Evolutionary conservation across 2,329 filamentous ascomycete genomes (phyloP).

Genomic region (Penicillium sp.): DNA sequence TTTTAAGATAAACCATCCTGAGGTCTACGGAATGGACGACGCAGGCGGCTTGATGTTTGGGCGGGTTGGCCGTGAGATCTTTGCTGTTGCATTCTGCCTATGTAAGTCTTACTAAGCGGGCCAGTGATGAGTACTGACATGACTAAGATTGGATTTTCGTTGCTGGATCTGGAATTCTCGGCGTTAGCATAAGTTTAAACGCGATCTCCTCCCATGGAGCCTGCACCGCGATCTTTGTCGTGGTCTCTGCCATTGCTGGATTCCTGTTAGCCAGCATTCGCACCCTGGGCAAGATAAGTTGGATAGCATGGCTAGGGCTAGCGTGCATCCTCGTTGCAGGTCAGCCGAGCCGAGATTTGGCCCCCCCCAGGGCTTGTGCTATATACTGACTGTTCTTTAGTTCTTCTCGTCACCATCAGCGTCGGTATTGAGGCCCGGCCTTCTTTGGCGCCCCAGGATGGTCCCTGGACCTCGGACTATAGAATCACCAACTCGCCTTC

Average conservation of each 20-base stretch:
- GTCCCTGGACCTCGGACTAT: not conserved
- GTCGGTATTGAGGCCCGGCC: constrained; percentile 28
- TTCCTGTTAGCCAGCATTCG: constrained; percentile 36
- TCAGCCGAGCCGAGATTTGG: constrained; percentile 8
- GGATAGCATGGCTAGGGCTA: constrained; percentile 41
- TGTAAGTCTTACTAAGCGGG: constrained; percentile 14
- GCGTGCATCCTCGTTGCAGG: constrained; percentile 16
- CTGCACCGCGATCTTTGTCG: constrained; percentile 30
- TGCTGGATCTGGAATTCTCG: constrained; percentile 49
- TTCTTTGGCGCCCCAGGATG: not conserved
- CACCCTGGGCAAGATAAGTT: constrained; percentile 38
- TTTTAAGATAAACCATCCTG: constrained; percentile 59
- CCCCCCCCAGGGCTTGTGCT: not conserved
- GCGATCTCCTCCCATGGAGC: constrained; percentile 43
- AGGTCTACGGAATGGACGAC: constrained; percentile 64
- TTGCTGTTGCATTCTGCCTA: constrained; percentile 34
- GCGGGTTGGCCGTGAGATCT: constrained; percentile 55
- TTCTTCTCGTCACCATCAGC: constrained; percentile 31
- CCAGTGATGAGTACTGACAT: not conserved
- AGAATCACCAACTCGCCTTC: constrained; percentile 24
- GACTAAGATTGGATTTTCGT: constrained; percentile 41
- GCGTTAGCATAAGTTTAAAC: constrained; percentile 47
- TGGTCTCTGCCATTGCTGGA: constrained; percentile 26
- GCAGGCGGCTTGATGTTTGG: constrained; percentile 61
- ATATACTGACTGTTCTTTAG: constrained; percentile 19